Percentiles rank a stretch among this genome's conserved stretches.
These are phyloP conservation scores for Rhynchosporium graminicola DNA, from an alignment of 2,329 filamentous ascomycete species.

Conservation along the genomic window DNA sequence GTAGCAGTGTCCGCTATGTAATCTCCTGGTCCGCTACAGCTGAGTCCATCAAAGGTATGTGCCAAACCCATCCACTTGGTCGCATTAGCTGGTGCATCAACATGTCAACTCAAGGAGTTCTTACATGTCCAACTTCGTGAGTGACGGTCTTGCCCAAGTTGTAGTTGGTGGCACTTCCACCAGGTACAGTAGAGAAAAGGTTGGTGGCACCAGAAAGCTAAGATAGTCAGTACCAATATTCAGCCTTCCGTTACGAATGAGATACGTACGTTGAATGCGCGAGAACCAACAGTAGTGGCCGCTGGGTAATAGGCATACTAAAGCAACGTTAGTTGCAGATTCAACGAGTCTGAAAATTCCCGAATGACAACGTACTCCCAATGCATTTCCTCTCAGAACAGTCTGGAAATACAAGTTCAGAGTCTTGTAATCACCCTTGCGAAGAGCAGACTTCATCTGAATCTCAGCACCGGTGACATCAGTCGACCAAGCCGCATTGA, in stretches of 20 bases:
- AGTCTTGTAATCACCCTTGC: constrained; percentile 43
- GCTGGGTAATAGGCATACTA: constrained; percentile 10
- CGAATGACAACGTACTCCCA: constrained; percentile 4
- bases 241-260: background rate
- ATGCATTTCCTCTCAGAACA: background rate
- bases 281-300: background rate
- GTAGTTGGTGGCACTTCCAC: constrained; percentile 40
- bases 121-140: constrained; percentile 49
- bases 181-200: constrained; percentile 43
- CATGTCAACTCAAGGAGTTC: background rate
- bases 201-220: constrained; percentile 43
- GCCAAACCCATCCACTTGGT: constrained; percentile 48
- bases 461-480: constrained; percentile 40
- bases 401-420: constrained; percentile 41
- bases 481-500: constrained; percentile 40
- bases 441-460: constrained; percentile 48
- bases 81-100: background rate
- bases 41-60: constrained; percentile 49
- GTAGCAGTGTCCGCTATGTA: constrained; percentile 46
- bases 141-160: constrained; percentile 45
- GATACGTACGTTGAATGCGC: constrained; percentile 5
- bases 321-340: background rate
- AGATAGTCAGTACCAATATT: background rate
- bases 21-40: constrained; percentile 44
- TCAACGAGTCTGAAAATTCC: background rate